A percentile compares a stretch with the other conserved stretches of the same genome.
phyloP scores from a whole-genome alignment of 805 yeast genomes.

The Candida oleophila region DNA sequence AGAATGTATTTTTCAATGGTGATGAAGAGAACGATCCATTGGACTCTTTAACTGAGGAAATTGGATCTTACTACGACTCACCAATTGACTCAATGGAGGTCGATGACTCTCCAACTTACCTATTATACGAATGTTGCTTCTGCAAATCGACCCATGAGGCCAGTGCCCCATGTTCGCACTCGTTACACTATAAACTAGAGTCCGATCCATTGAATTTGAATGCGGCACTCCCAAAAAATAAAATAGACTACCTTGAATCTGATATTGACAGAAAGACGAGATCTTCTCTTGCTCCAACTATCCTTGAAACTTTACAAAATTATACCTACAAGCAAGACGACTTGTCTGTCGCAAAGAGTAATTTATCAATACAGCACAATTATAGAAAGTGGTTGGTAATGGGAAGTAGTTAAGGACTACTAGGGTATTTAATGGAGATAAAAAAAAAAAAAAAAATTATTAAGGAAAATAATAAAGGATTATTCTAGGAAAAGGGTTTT shows the following conservation, averaged over 20 bases:
- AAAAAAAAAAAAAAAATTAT: background rate
- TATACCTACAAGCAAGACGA: slow-evolving; percentile 1
- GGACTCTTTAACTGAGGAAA: slow-evolving; percentile 4
- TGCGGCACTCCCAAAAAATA: background rate
- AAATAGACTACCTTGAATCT: background rate
- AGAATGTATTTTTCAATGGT: slow-evolving; percentile 7
- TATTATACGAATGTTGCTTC: slow-evolving; percentile 17
- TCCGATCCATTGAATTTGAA: background rate
- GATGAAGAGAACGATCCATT: slow-evolving; percentile 3
- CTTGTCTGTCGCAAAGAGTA: slow-evolving; percentile 1
- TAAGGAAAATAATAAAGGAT: slow-evolving; percentile 1
- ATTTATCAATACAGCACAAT: slow-evolving; percentile 4
- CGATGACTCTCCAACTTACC: slow-evolving; percentile 5
- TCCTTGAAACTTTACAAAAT: slow-evolving; percentile 1
- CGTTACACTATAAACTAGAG: background rate
- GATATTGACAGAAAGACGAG: background rate
- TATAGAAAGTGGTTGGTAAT: slow-evolving; percentile 7
- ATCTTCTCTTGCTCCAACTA: background rate
- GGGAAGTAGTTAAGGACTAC: background rate
- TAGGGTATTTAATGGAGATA: background rate
- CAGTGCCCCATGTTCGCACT: slow-evolving; percentile 2
- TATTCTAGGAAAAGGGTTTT: background rate
- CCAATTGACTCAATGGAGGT: slow-evolving; percentile 1
- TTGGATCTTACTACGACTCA: slow-evolving; percentile 2
- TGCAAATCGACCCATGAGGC: slow-evolving; percentile 12